Evolutionary conservation across 495 filamentous ascomycete genomes (phyloP).

Genomic region (Penicillium cinerascens): DNA sequence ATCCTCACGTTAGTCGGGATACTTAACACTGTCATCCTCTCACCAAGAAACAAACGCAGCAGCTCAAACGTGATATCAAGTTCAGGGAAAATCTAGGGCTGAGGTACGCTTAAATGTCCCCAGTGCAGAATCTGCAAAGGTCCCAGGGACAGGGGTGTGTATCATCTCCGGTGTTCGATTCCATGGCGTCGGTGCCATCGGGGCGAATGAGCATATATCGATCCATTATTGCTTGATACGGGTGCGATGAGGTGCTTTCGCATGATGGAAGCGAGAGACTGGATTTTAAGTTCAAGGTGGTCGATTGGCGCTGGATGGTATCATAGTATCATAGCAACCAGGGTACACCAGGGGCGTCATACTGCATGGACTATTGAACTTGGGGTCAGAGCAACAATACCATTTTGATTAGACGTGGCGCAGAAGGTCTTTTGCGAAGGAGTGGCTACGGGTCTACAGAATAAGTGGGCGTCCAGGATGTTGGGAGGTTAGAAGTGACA

Average conservation of each 20-base stretch:
- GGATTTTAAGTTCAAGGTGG: conserved; percentile 5
- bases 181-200: background rate
- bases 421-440: too few species aligned
- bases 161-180: background rate
- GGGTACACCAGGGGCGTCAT: too few species aligned
- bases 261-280: background rate
- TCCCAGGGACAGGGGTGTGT: background rate
- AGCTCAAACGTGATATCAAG: background rate
- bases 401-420: too few species aligned
- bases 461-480: background rate
- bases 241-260: conserved; percentile 29
- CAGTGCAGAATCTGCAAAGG: background rate
- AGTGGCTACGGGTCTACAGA: background rate
- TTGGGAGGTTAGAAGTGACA: background rate
- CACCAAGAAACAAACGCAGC: background rate
- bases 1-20: too few species aligned
- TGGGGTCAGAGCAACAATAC: too few species aligned
- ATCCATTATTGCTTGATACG: conserved; percentile 27
- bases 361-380: too few species aligned
- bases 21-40: too few species aligned
- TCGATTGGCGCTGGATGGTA: background rate
- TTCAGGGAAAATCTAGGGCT: background rate
- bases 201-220: conserved; percentile 4
- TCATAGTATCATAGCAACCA: background rate
- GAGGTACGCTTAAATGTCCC: conserved; percentile 3